Evolutionary conservation across 768 basidiomycete species (phyloP).

Genomic region (Lactarius trivialis): DNA sequence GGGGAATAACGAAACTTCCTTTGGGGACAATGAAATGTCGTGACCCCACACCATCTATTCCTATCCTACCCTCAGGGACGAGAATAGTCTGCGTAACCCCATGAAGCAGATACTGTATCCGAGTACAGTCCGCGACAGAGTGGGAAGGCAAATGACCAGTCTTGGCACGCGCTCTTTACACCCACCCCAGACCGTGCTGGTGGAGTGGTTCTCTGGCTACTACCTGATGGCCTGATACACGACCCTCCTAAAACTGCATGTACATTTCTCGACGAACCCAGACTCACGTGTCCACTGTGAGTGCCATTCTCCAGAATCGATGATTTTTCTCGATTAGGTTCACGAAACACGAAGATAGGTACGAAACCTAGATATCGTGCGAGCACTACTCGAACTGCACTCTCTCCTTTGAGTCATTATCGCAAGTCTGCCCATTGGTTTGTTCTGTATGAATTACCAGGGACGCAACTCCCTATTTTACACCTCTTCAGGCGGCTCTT

Average conservation of each 20-base stretch:
- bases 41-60: neutral
- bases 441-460: neutral
- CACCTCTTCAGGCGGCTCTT: constrained; percentile 67
- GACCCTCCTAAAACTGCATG: neutral
- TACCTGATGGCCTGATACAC: neutral
- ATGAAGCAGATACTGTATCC: neutral
- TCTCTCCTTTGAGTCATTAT: neutral
- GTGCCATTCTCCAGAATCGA: constrained; percentile 25
- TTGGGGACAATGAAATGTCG: neutral
- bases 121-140: neutral
- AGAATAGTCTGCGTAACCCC: neutral
- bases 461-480: constrained; percentile 30
- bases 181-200: neutral
- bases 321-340: neutral
- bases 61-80: neutral
- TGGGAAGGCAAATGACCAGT: neutral
- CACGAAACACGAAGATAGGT: constrained; percentile 33
- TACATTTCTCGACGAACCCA: constrained; percentile 46
- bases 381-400: constrained; percentile 18
- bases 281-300: constrained; percentile 58
- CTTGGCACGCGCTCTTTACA: neutral
- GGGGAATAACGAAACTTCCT: neutral
- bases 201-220: too few species aligned
- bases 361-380: constrained; percentile 50
- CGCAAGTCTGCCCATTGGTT: neutral